Evolutionary conservation across 2,329 filamentous ascomycete species (phyloP), one percentile per base, ranked within the genome.

Genomic region (Beauveria varroae): DNA sequence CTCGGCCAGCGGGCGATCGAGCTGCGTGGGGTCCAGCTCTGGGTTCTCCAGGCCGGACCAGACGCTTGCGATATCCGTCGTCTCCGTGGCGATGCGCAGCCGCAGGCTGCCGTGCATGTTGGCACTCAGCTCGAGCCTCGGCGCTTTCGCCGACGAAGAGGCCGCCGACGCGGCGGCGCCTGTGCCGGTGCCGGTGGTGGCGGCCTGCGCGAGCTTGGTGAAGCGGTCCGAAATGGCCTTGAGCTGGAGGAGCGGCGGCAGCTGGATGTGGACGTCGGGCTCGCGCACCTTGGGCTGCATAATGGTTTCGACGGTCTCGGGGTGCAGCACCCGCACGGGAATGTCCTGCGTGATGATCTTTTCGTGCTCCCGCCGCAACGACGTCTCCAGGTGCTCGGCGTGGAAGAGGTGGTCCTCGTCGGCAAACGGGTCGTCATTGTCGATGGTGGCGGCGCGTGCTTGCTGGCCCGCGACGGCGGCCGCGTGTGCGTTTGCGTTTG

Each of bases 161-260:
- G 58, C 53, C 20, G 58, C 53, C 20, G 26, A 20, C 20, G 44
- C 12, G n/a, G 24, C 20, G n/a, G n/a, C 40, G 12, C 10, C n/a
- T 3, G 7, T 22, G 30, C 9, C 26, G 24, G 16, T 5, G 16
- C 24, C 6, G 10, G 57, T 2, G 41, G 50, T 6, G 12, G 58
- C 41, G 24, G 79, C 77, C 54, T 83, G 75, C 3, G 90, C 91
- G 3, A 98, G 84, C 70, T 90, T 93, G 47, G 92, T 98, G 75
- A 98, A 98, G 58, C 95, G 87, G 73, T 99, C 95, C 4, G 91
- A 96, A 64, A 99, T 95, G 65, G 88, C 89, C 72, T 98, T 97
- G 62, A 99, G 81, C 70, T 97, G 93, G 47, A 92, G 80, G 5
- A 99, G 78, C 5, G 91, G 88, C 0, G 95, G 95, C 3, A 99